Conservation (phyloP, 495 filamentous ascomycete genomes). For the Niebla homalea region DNA sequence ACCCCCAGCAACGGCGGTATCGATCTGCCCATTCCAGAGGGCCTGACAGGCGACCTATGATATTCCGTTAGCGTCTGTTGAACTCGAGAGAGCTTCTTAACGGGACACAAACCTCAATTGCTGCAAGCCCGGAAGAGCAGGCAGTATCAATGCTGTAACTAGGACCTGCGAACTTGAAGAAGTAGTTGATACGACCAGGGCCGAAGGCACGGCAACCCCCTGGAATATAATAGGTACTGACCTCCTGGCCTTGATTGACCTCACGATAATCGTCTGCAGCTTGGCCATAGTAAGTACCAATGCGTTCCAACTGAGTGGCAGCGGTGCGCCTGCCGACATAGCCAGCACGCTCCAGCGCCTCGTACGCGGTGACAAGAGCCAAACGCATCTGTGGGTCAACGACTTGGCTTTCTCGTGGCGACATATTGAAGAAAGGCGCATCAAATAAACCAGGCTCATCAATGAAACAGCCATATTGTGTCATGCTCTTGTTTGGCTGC, state of each 20-base stretch:
- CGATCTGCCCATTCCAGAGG: conserved; percentile 51
- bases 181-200: conserved; percentile 28
- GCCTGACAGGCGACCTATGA: conserved; percentile 53
- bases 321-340: conserved; percentile 71
- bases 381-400: conserved; percentile 70
- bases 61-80: no score
- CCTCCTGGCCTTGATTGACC: conserved; percentile 18
- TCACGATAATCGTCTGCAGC: conserved; percentile 86
- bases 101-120: conserved; percentile 39
- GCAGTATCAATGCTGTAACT: conserved; percentile 64
- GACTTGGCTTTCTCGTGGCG: conserved; percentile 41
- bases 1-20: conserved; percentile 62
- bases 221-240: conserved; percentile 34
- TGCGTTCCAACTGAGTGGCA: conserved; percentile 64
- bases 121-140: conserved; percentile 48
- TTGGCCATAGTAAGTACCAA: conserved; percentile 85
- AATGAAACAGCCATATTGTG: conserved; percentile 42
- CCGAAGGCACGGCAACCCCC: conserved; percentile 78
- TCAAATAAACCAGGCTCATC: conserved; percentile 25
- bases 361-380: conserved; percentile 58
- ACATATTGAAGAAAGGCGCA: conserved; percentile 12
- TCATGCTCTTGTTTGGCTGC: conserved; percentile 22
- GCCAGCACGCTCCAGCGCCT: conserved; percentile 68
- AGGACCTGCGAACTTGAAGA: conserved; percentile 39
- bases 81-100: no score